Base-by-base conservation (phyloP, 306 rosid species). In the Malus asiatica region DNA sequence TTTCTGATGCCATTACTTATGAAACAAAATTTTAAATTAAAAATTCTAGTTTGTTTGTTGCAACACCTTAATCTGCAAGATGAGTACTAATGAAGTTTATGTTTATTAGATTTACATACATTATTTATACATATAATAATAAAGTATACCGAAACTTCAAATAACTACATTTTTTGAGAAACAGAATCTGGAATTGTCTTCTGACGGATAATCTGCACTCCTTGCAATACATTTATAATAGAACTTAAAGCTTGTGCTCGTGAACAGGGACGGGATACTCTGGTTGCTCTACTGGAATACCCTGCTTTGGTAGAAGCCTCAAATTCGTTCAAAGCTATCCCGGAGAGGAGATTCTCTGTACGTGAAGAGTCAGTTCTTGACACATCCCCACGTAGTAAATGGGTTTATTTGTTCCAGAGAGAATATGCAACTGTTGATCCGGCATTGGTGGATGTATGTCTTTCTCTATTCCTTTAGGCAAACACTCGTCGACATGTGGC, bases 381-480 rank as follows among this genome's bases (percentile, higher is more conserved):
- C 55, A 72, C 78, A 65, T 59, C 87, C 29, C 30, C n/a, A 7
- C 67, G 22, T 35, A 51, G 78, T 64, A 94, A 84, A 86, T 86
- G 84, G 91, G 90, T 94, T 66, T 94, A 92, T 75, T 52, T 90
- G 48, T 94, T 92, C 87, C 98, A 94, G 81, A 84, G 83, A 76
- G 98, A 94, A 88, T 90, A 86, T 83, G 98, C 92, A 66, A 92
- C 90, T 12, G 97, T 89, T 27, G 87, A 90, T 73, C 96, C 93
- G n/a, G 83, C 88, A 29, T 40, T 70, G 1, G 97, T 92, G 6
- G 72, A 90, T 83, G 98, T 94, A 82, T 72, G 82, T 74, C 14
- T 51, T 71, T 44, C 74, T 16, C 10, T 52, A 45, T 68, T 77
- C 72, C 55, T n/a, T 60, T 7, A n/a, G 40, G 68, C 53, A 33